Percentiles rank a stretch among this genome's conserved stretches.
These are phyloP conservation scores for Botrytis tulipae DNA, from an alignment of 2,329 filamentous ascomycete species.

Conservation along the genomic window DNA sequence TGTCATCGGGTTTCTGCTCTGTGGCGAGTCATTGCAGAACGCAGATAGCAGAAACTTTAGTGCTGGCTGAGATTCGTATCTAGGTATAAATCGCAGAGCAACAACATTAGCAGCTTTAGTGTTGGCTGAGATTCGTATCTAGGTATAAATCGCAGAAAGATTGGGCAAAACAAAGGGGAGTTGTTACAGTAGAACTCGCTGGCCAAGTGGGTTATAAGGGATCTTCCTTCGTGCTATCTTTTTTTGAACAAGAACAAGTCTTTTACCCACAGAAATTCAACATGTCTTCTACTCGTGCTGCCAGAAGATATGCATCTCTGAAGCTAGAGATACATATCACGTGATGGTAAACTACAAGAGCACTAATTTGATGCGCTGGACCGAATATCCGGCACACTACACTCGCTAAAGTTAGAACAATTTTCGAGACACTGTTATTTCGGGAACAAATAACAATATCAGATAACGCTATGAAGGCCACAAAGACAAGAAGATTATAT, in stretches of 20 bases:
- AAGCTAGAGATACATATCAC: background rate
- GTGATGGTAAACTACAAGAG: background rate
- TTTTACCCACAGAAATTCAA: background rate
- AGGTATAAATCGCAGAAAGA: background rate
- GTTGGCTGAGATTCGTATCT: background rate
- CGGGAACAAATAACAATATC: background rate
- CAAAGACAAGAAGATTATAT: rapidly evolving
- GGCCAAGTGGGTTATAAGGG: background rate
- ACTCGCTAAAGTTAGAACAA: background rate
- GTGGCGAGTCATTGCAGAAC: background rate
- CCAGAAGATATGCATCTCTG: background rate
- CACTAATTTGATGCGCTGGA: background rate
- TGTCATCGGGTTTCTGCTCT: background rate
- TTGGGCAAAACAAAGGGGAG: background rate
- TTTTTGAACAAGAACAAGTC: background rate
- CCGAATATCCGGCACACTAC: background rate
- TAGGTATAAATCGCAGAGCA: too few relatives aligned
- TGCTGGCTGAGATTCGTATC: too few relatives aligned
- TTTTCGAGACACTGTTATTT: background rate
- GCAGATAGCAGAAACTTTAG: too few relatives aligned
- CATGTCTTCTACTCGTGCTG: background rate
- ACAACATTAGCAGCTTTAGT: background rate
- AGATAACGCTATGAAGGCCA: rapidly evolving
- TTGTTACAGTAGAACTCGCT: background rate
- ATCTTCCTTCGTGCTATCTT: background rate